Evolutionary conservation across 371 early-diverging fungal genomes (phyloP).

Genomic region (Umbelopsis sp.): DNA sequence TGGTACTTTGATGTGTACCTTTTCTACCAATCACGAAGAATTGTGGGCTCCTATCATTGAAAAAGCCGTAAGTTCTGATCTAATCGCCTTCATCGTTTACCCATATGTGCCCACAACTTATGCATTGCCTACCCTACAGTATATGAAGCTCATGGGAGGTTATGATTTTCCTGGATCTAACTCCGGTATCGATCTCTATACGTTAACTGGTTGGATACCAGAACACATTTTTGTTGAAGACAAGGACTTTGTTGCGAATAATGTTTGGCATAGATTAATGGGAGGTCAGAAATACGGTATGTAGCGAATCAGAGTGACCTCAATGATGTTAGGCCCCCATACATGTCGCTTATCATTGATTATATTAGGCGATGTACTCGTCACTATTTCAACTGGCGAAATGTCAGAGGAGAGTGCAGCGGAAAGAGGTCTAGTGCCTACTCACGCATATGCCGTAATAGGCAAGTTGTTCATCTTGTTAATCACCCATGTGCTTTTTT

Average conservation of each 20-base stretch:
- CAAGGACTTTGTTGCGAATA: conserved; percentile 61
- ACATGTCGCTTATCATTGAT: background rate
- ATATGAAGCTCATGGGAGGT: conserved; percentile 93
- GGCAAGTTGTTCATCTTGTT: conserved; percentile 26
- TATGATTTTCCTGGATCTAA: conserved; percentile 94
- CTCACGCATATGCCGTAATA: conserved; percentile 91
- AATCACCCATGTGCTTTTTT: background rate
- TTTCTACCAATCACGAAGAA: conserved; percentile 76
- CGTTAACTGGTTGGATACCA: conserved; percentile 93
- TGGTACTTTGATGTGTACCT: conserved; percentile 83
- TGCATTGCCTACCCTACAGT: conserved; percentile 37
- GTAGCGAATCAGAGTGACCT: conserved; percentile 9
- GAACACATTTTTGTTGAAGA: conserved; percentile 87
- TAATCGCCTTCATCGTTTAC: no score
- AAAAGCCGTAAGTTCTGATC: conserved; percentile 66
- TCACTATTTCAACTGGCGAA: conserved; percentile 73
- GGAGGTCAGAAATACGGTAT: conserved; percentile 73
- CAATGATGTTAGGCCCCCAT: background rate
- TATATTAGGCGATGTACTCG: conserved; percentile 59
- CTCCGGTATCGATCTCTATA: conserved; percentile 89
- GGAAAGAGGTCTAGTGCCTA: conserved; percentile 77
- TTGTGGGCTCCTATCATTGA: conserved; percentile 90
- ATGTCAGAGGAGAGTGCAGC: conserved; percentile 73
- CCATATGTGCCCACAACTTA: no score
- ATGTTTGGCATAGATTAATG: conserved; percentile 75